Evolutionary conservation across 257 asterid genomes (phyloP).

Genomic region (Haberlea rhodopensis): DNA sequence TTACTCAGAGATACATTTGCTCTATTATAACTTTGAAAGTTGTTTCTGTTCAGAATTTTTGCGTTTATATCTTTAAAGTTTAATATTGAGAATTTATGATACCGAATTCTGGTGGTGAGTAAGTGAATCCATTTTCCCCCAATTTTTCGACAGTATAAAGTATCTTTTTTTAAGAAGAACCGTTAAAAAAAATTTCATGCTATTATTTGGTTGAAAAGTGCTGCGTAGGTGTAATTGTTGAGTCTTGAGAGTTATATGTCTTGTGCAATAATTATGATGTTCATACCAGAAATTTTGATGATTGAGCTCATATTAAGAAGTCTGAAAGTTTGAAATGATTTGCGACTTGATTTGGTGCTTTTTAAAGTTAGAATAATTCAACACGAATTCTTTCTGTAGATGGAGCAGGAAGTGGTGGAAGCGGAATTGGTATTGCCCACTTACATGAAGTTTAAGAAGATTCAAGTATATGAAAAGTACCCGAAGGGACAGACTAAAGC

Average conservation of each 20-base stretch:
- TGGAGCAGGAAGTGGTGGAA: constrained; percentile 87
- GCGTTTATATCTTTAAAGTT: background rate
- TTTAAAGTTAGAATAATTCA: background rate
- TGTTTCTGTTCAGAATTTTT: background rate
- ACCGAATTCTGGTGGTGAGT: background rate
- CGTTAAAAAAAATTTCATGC: no score
- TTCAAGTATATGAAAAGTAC: constrained; percentile 85
- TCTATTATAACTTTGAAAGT: background rate
- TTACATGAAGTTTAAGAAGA: constrained; percentile 74
- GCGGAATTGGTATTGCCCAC: constrained; percentile 78
- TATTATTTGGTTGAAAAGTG: no score
- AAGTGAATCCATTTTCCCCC: no score
- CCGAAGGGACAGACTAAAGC: constrained; percentile 90
- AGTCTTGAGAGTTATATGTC: no score
- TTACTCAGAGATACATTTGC: no score
- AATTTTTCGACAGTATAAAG: no score
- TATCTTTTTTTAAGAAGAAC: no score
- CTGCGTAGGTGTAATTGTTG: no score
- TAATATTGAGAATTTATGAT: no score
- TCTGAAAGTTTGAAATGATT: no score
- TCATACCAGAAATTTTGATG: background rate
- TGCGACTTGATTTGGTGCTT: background rate
- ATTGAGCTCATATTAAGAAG: background rate
- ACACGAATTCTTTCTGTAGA: constrained; percentile 17
- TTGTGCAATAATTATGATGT: no score